These are phyloP conservation scores for Penicillium sp. DNA, from an alignment of 2,329 filamentous ascomycete genomes.

Conservation along the genomic window DNA sequence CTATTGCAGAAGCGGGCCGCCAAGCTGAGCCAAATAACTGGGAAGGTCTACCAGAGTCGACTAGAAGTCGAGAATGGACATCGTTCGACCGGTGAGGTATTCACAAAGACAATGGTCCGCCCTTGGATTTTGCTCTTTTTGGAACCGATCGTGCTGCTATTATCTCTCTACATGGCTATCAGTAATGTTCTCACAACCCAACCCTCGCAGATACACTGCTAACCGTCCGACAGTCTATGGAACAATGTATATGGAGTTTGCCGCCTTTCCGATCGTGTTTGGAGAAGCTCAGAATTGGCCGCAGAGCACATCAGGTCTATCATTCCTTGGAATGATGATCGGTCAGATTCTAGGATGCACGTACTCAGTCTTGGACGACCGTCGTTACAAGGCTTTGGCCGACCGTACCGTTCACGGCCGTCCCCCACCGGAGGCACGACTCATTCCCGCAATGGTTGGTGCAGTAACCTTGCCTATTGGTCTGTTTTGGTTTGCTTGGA, in stretches of 20 bases:
- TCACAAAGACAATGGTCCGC: conserved; percentile 45
- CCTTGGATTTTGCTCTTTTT: conserved; percentile 46
- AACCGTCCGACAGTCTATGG: conserved; percentile 40
- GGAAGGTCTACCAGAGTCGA: not conserved
- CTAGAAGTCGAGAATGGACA: conserved; percentile 32
- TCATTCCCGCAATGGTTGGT: conserved; percentile 17
- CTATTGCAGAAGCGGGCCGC: conserved; percentile 47
- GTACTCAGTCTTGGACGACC: conserved; percentile 37
- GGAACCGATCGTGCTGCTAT: conserved; percentile 49
- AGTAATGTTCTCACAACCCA: not conserved
- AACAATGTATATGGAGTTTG: conserved; percentile 50
- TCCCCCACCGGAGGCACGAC: conserved; percentile 11
- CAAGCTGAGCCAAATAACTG: conserved; percentile 20
- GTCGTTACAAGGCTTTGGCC: conserved; percentile 1
- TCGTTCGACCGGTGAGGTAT: conserved; percentile 32
- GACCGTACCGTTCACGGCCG: conserved; percentile 1
- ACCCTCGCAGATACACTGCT: too few relatives aligned
- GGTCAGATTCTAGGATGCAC: conserved; percentile 34
- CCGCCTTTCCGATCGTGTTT: conserved; percentile 50
- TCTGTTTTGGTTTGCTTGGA: conserved; percentile 23
- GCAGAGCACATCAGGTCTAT: conserved; percentile 43
- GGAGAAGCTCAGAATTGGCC: conserved; percentile 42
- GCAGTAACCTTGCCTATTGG: conserved; percentile 15
- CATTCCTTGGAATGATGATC: conserved; percentile 46
- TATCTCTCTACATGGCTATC: conserved; percentile 45